Conservation (phyloP, 1,139 yeast species). For the Taphrina wiesneri region DNA sequence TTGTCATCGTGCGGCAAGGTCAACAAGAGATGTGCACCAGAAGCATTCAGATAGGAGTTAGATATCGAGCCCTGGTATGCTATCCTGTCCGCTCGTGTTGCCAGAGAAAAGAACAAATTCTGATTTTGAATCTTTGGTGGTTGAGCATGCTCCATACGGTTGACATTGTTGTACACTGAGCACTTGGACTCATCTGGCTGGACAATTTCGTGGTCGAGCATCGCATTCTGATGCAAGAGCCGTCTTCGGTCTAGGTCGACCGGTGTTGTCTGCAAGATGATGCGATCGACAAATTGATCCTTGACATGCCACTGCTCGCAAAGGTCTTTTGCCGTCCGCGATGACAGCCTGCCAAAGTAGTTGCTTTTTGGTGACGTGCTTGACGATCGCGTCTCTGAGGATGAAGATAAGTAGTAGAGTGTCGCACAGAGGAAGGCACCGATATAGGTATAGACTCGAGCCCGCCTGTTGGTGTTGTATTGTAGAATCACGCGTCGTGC, state of each 20-base stretch:
- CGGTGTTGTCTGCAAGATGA: slow-evolving; percentile 7
- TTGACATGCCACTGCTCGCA: neutral
- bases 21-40: slow-evolving; percentile 6
- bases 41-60: neutral
- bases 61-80: neutral
- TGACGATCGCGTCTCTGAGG: neutral
- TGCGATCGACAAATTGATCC: neutral
- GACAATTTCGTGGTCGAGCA: neutral
- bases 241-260: neutral
- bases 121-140: neutral
- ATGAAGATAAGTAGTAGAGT: neutral
- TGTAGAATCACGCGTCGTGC: slow-evolving; percentile 1
- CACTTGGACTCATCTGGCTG: neutral
- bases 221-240: neutral
- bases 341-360: neutral
- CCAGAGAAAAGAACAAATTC: slow-evolving; percentile 7
- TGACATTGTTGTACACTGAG: neutral
- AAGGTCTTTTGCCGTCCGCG: neutral
- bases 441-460: neutral
- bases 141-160: neutral
- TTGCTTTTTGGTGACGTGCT: neutral
- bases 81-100: slow-evolving; percentile 3
- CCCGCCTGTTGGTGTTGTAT: neutral
- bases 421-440: neutral
- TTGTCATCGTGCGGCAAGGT: slow-evolving; percentile 10